Conservation (phyloP, 768 basidiomycete species). For the Artomyces pyxidatus region DNA sequence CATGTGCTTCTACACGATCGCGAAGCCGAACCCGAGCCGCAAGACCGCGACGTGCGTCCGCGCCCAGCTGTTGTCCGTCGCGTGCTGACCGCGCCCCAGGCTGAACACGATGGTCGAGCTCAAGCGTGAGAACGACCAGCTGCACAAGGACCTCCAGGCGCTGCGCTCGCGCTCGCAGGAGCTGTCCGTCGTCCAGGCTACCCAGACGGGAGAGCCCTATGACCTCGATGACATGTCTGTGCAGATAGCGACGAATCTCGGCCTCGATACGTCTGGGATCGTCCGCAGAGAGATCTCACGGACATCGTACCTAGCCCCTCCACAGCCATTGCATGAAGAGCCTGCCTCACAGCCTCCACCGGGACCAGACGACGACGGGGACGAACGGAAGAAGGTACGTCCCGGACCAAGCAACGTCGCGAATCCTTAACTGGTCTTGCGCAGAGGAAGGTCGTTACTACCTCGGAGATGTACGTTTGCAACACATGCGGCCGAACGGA, state of each 20-base stretch:
- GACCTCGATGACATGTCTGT: constrained; percentile 6
- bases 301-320: constrained; percentile 5
- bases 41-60: constrained; percentile 55
- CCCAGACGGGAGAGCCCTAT: constrained; percentile 10
- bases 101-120: constrained; percentile 72
- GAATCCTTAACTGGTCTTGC: too few species aligned
- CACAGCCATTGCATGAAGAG: constrained; percentile 6
- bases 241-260: constrained; percentile 6
- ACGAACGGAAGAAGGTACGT: constrained; percentile 58
- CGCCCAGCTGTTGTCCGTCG: background rate
- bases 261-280: constrained; percentile 3
- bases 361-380: constrained; percentile 42
- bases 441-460: constrained; percentile 20
- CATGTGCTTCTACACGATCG: constrained; percentile 66
- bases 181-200: constrained; percentile 9
- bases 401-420: too few species aligned
- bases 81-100: constrained; percentile 31
- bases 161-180: constrained; percentile 23
- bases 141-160: constrained; percentile 53
- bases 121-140: constrained; percentile 78
- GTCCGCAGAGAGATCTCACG: constrained; percentile 6
- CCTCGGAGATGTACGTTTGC: constrained; percentile 73
- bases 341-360: constrained; percentile 3
- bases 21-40: constrained; percentile 70
- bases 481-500: constrained; percentile 91